Percentiles rank a stretch among this genome's conserved stretches.
Conservation (phyloP, 2,329 filamentous ascomycete species). For the Hypocreales sp. region DNA sequence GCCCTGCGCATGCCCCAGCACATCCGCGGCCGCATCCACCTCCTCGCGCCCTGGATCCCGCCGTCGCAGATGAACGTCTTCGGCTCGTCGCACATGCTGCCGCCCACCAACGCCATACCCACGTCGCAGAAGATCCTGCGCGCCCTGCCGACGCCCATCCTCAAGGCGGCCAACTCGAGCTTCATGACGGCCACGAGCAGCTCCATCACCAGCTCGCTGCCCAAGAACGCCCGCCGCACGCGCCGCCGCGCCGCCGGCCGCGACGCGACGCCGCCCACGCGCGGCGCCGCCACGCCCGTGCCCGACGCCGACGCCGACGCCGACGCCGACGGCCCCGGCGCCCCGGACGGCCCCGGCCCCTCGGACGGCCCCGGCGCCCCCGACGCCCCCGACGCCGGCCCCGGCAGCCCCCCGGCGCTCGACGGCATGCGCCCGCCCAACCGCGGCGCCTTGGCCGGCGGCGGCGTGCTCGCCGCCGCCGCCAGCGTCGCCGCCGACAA, state of each 20-base stretch:
- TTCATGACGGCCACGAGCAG: conserved; percentile 89
- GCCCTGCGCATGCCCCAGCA: conserved; percentile 92
- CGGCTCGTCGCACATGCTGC: conserved; percentile 54
- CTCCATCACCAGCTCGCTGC: conserved; percentile 64
- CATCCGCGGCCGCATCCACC: conserved; percentile 83
- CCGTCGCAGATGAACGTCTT: conserved; percentile 82
- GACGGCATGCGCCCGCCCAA: conserved; percentile 27
- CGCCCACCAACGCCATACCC: conserved; percentile 74
- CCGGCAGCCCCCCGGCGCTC: conserved; percentile 19
- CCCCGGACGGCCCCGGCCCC: conserved; percentile 9
- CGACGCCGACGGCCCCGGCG: conserved; percentile 11
- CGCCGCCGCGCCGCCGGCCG: conserved; percentile 40
- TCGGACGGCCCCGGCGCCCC: conserved; percentile 9
- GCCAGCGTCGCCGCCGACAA: conserved; percentile 50
- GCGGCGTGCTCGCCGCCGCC: conserved; percentile 32
- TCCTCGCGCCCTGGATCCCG: conserved; percentile 93
- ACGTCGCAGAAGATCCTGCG: conserved; percentile 84
- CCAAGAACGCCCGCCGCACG: conserved; percentile 44
- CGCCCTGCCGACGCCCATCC: conserved; percentile 73
- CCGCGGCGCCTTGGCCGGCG: conserved; percentile 9
- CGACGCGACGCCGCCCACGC: conserved; percentile 16
- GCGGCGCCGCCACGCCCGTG: conserved; percentile 18
- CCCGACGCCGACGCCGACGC: conserved; percentile 43
- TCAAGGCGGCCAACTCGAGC: conserved; percentile 88
- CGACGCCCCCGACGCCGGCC: conserved; percentile 17